Evolutionary conservation across 257 asterid species (phyloP), one percentile per base, ranked within the genome.

Genomic region (Coffea canephora): DNA sequence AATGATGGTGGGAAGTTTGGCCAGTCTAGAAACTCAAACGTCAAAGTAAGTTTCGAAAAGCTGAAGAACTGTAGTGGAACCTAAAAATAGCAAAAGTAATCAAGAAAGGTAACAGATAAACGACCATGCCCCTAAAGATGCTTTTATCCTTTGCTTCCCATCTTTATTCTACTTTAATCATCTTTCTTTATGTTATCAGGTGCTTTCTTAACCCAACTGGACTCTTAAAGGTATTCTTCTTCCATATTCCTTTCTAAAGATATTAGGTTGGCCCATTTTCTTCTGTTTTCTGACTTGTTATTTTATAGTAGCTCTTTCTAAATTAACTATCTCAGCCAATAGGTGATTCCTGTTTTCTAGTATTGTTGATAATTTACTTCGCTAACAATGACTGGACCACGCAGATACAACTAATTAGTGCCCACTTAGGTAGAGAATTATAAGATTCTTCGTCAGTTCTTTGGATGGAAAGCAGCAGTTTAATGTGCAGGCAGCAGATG

Each of bases 121-220:
- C 61, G 80, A 79, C 39, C 69, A 23, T 77, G 85, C 49, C 74
- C 59, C 11, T 34, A 82, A 75, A 81, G 87, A 83, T 78, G 88
- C 87, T 81, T 84, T 83, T 76, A 62, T 81, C 66, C 91, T 90
- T 88, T 88, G 85, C 88, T 86, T 88, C 75, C 78, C 85, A 80
- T 77, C 86, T 87, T 86, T 87, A 82, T 85, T 78, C 85, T 78
- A 80, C 82, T 81, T 73, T 81, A 69, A 73, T 4, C 39, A 73
- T 74, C 68, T 80, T 41, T 79, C 71, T 71, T 71, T 76, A 50
- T 78, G 64, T 80, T 77, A 46, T 75, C 19, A 75, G 39, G 39
- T 16, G 41, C 48, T 31, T 77, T 66, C 74, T 65, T 48, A 66
- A 19, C n/a, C 25, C 66, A 67, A 5, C 23, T 45, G 67, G 52